phyloP scores from a whole-genome alignment of 2,329 filamentous ascomycete genomes.

The Colletotrichum trifolii region DNA sequence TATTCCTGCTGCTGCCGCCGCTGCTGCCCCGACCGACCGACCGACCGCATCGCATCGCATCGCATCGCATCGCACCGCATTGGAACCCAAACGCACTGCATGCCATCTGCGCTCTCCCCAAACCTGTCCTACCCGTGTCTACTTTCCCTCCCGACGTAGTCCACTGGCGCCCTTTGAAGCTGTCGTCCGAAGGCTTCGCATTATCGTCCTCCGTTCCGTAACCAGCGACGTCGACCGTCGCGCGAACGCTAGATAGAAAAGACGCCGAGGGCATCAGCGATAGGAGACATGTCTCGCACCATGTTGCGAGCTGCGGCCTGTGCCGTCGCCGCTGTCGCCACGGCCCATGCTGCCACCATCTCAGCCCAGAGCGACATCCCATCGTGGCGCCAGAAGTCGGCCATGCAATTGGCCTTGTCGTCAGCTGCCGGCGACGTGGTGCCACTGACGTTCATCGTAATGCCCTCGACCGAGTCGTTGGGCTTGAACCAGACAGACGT shows the following conservation, averaged over 20 bases:
- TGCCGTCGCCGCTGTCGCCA: conserved; percentile 46
- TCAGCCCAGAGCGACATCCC: conserved; percentile 48
- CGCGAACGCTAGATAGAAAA: conserved; percentile 31
- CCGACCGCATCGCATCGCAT: conserved; percentile 12
- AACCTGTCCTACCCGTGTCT: neutral
- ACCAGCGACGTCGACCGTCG: conserved; percentile 52
- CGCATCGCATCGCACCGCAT: conserved; percentile 10
- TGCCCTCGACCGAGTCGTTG: conserved; percentile 55
- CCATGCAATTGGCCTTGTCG: conserved; percentile 54
- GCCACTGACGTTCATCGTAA: conserved; percentile 52
- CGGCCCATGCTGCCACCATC: conserved; percentile 48
- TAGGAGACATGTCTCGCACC: conserved; percentile 46
- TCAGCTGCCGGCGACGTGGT: conserved; percentile 40
- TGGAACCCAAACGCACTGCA: conserved; percentile 8
- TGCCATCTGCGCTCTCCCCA: conserved; percentile 8
- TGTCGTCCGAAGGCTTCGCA: conserved; percentile 9
- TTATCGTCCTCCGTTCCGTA: conserved; percentile 33
- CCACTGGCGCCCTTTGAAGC: neutral
- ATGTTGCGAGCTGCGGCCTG: conserved; percentile 45
- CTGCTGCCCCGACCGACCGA: conserved; percentile 18
- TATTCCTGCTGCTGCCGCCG: conserved; percentile 18
- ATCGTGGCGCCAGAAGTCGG: conserved; percentile 51
- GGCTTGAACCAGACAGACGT: conserved; percentile 55
- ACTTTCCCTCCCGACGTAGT: neutral
- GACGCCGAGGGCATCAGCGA: neutral